Evolutionary conservation across 2,329 filamentous ascomycete species (phyloP), one percentile per base, ranked within the genome.

Genomic region (Alternaria tenuissima): DNA sequence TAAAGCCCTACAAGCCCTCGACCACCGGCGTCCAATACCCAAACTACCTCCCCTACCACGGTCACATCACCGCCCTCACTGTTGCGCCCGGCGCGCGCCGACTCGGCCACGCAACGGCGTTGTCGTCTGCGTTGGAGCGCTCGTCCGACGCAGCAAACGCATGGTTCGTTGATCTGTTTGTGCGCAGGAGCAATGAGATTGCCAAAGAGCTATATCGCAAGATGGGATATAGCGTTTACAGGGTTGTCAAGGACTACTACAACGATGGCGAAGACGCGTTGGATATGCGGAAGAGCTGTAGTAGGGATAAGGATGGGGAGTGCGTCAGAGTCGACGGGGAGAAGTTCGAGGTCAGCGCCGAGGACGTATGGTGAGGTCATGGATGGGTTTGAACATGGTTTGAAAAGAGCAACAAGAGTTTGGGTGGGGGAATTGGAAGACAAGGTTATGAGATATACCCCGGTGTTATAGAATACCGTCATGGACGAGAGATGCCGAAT

Each of bases 41-140:
- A 4, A 82, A 97, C 81, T 96, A 96, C 81, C 90, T 97, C n/a
- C 94, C 94, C n/a, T 98, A 93, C 92, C 95, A 99, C 81, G 94
- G 93, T 20, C 95, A 99, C 80, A 96, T 99, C 76, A 99, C 95
- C 5, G 95, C 94, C 36, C 85, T 99, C 52, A 98, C 95, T 0
- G 92, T 99, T 20, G 90, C 94, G 0, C 95, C 95, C 0, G 88
- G 90, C 57, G 93, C 93, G 51, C 89, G 95, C 28, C 88, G 95
- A 43, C 86, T 95, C 16, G 94, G 95, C 16, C 91, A 97, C 70
- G 95, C 94, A 52, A 92, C 91, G 61, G 89, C 91, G 46, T 85
- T 99, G 38, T 93, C 91, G 0, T 86, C 91, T 72, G 89, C 92
- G 57, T 85, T 99, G 30, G 94, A 97, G 79, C 84, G 85, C n/a